Conservation (phyloP, 306 rosid species). For the Vachellia pachyceras region DNA sequence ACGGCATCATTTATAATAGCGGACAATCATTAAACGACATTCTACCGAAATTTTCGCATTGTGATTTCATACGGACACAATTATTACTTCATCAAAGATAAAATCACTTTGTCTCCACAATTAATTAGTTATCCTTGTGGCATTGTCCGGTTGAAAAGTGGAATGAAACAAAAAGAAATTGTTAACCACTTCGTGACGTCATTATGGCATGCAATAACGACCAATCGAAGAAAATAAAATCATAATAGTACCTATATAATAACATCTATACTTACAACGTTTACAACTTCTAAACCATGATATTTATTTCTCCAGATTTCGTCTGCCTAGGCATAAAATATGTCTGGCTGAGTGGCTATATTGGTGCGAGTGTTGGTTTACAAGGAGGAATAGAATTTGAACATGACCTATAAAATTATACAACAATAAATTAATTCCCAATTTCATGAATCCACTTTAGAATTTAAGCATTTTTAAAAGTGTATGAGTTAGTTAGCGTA, state of each 20-base stretch:
- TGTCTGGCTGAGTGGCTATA: neutral
- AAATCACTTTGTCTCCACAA: too few species aligned
- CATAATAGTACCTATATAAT: too few species aligned
- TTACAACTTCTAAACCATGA: too few species aligned
- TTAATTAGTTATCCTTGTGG: neutral
- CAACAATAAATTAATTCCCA: too few species aligned
- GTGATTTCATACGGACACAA: slow-evolving; percentile 5
- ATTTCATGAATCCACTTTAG: neutral
- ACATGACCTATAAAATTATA: neutral
- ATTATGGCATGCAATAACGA: neutral
- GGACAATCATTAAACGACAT: slow-evolving; percentile 15
- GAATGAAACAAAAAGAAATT: neutral
- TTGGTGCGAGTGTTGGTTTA: too few species aligned
- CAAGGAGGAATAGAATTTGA: neutral
- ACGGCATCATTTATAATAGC: neutral
- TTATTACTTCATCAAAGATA: neutral
- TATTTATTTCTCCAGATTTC: too few species aligned
- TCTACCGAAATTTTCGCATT: slow-evolving; percentile 17
- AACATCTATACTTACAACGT: too few species aligned
- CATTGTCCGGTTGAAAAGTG: neutral
- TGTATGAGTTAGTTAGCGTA: neutral
- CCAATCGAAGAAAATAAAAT: neutral
- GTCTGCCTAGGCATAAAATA: neutral
- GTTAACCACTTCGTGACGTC: neutral
- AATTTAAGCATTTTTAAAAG: neutral